A percentile compares a stretch with the other conserved stretches of the same genome.
Evolutionary conservation across 2,329 filamentous ascomycete species (phyloP).

Genomic region (Pyrenophora teres): DNA sequence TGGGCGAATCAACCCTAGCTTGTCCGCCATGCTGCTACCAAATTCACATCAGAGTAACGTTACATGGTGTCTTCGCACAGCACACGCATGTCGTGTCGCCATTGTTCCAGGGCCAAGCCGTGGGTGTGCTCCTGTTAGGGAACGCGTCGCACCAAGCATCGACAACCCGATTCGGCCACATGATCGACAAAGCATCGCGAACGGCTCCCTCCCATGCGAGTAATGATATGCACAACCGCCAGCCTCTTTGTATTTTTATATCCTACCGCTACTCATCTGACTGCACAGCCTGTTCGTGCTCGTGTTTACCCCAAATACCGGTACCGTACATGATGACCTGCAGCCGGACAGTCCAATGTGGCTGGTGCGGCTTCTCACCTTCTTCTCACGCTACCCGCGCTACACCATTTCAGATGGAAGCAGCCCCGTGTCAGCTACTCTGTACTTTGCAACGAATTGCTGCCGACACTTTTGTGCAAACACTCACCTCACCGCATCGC

Average conservation of each 20-base stretch:
- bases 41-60: constrained; percentile 15
- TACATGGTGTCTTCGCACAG: constrained; percentile 12
- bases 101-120: neutral
- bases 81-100: neutral
- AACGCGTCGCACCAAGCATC: constrained; percentile 7
- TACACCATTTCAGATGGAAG: too few species aligned
- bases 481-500: neutral
- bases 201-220: constrained; percentile 6
- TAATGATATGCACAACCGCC: constrained; percentile 12
- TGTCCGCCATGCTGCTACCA: constrained; percentile 4
- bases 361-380: too few species aligned
- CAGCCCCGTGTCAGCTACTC: too few species aligned
- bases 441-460: too few species aligned
- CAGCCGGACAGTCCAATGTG: too few species aligned
- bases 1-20: constrained; percentile 11
- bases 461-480: neutral
- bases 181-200: constrained; percentile 13
- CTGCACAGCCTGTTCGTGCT: too few species aligned
- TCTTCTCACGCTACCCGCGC: too few species aligned
- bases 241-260: too few species aligned
- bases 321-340: too few species aligned
- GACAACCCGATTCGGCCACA: constrained; percentile 1
- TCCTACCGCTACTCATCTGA: neutral
- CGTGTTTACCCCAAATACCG: too few species aligned
- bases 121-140: constrained; percentile 3